phyloP scores from a whole-genome alignment of 257 asterid species.

The Parsonsia alboflavescens region DNA sequence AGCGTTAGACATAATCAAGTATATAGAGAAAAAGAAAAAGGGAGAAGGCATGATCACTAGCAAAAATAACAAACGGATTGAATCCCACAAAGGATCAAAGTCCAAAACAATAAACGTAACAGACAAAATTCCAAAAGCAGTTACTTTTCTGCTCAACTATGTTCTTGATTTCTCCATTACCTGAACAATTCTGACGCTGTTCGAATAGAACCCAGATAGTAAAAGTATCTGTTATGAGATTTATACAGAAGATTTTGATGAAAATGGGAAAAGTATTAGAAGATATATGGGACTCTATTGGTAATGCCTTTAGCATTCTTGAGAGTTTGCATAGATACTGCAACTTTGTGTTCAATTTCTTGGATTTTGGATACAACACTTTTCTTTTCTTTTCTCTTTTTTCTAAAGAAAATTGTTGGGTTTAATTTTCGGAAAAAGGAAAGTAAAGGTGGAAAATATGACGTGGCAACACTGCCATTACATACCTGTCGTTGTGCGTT shows the following conservation, averaged over 20 bases:
- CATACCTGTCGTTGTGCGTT: conserved; percentile 39
- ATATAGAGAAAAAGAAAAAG: not conserved
- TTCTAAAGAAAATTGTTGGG: not conserved
- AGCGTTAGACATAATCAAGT: conserved; percentile 11
- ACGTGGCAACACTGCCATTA: conserved; percentile 47
- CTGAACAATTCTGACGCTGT: conserved; percentile 1
- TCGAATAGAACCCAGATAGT: not conserved
- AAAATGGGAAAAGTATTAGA: not conserved
- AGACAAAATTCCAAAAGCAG: not conserved
- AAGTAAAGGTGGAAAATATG: conserved; percentile 29
- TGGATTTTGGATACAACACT: conserved; percentile 36
- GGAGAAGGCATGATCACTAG: conserved; percentile 1
- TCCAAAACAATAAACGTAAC: not conserved
- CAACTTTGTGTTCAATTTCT: not conserved
- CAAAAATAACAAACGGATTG: not conserved
- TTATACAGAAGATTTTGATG: not conserved
- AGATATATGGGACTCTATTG: not conserved
- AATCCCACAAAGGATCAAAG: conserved; percentile 6
- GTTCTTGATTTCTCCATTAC: not conserved
- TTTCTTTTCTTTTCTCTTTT: conserved; percentile 10
- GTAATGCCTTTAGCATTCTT: conserved; percentile 1
- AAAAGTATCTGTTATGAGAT: not conserved
- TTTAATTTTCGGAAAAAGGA: conserved; percentile 30
- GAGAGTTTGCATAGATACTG: conserved; percentile 4
- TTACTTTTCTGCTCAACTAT: not conserved